Evolutionary conservation across 257 asterid genomes (phyloP).

Genomic region (Forsythia viridissima): DNA sequence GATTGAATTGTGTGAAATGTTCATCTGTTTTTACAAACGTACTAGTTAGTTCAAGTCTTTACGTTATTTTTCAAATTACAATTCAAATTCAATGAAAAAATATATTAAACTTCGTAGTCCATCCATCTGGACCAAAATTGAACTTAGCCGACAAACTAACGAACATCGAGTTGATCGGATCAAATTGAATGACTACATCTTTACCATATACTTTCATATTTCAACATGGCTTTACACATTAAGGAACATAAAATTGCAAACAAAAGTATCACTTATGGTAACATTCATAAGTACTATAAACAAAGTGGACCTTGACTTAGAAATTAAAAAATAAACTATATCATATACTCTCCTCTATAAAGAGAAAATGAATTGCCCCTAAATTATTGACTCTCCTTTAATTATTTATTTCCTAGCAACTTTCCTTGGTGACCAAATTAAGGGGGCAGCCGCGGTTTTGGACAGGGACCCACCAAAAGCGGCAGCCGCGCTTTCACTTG

Average conservation of each 20-base stretch:
- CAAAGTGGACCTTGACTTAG: background rate
- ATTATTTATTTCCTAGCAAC: background rate
- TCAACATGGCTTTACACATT: background rate
- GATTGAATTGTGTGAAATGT: too few relatives aligned
- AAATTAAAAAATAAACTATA: background rate
- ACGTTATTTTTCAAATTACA: too few relatives aligned
- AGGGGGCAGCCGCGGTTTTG: background rate
- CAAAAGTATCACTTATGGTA: background rate
- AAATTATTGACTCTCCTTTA: background rate
- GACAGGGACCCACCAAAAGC: slow-evolving; percentile 31
- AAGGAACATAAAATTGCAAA: background rate
- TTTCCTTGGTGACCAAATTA: background rate
- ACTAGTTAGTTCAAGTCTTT: too few relatives aligned
- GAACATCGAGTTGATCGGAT: too few relatives aligned
- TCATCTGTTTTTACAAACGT: too few relatives aligned
- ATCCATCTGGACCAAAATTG: too few relatives aligned
- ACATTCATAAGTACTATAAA: background rate
- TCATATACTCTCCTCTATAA: background rate
- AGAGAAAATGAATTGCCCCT: background rate
- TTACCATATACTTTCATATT: too few relatives aligned
- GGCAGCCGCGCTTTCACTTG: slow-evolving; percentile 23
- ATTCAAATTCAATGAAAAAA: too few relatives aligned
- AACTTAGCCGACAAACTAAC: too few relatives aligned
- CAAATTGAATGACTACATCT: too few relatives aligned
- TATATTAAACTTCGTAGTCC: too few relatives aligned